Evolutionary conservation across 345 rosid genomes (phyloP).

Genomic region (Mangifera indica): DNA sequence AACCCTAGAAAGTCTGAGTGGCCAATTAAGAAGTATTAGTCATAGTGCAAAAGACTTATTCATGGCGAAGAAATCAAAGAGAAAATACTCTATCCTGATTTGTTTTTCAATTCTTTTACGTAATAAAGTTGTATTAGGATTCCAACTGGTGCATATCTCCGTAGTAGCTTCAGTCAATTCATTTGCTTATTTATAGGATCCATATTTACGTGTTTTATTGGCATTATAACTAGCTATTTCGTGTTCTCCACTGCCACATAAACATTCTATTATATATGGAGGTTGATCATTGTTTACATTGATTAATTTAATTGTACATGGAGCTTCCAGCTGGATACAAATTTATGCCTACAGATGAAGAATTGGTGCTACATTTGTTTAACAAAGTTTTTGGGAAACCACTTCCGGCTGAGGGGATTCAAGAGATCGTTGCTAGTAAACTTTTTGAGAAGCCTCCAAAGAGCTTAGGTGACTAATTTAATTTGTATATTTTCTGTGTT

Average conservation of each 20-base stretch:
- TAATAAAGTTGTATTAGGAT: background rate
- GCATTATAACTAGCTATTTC: no score
- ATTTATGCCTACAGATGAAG: conserved; percentile 36
- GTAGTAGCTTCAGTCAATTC: no score
- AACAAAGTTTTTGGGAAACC: conserved; percentile 19
- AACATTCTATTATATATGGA: no score
- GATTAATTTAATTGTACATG: background rate
- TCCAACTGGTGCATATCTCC: background rate
- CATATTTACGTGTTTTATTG: no score
- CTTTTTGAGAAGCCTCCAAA: conserved; percentile 17
- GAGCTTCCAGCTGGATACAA: conserved; percentile 26
- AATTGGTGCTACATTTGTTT: conserved; percentile 23
- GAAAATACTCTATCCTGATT: no score
- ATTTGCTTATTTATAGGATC: no score
- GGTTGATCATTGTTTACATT: no score
- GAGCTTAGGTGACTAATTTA: conserved; percentile 14
- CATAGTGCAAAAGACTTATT: no score
- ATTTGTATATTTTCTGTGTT: background rate
- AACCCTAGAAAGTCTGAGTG: no score
- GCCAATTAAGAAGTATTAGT: no score
- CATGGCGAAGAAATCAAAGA: no score
- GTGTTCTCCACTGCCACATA: background rate
- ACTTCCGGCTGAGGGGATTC: conserved; percentile 11
- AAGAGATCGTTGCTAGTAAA: conserved; percentile 9
- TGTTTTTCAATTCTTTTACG: background rate